Percentiles rank a stretch among this genome's conserved stretches.
Conservation (phyloP, 192 early-diverging fungal genomes). For the Allomyces javanicus region DNA sequence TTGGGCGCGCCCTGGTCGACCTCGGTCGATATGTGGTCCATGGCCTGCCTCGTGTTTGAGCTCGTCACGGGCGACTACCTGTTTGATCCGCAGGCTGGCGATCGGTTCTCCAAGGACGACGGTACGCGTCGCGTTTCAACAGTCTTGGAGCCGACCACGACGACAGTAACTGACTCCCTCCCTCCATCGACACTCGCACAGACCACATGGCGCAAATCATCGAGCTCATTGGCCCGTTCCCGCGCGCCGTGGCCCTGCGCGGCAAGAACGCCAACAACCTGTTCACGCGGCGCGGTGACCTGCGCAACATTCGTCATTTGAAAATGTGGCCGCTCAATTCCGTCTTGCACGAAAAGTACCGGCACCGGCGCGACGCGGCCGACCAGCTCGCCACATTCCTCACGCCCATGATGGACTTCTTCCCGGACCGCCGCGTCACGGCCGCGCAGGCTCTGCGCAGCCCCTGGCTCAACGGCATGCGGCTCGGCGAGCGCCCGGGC, state of each 20-base stretch:
- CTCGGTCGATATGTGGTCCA: slow-evolving; percentile 80
- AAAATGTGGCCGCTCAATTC: slow-evolving; percentile 64
- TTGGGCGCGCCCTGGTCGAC: slow-evolving; percentile 68
- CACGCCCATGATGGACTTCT: slow-evolving; percentile 45
- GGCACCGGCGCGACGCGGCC: slow-evolving; percentile 44
- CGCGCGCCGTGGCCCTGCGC: slow-evolving; percentile 49
- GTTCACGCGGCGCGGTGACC: slow-evolving; percentile 73
- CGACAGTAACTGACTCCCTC: too few relatives aligned
- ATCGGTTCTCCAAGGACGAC: slow-evolving; percentile 73
- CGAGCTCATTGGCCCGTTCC: slow-evolving; percentile 72
- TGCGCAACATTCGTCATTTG: slow-evolving; percentile 73
- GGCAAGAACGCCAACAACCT: slow-evolving; percentile 70
- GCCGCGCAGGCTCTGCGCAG: too few relatives aligned
- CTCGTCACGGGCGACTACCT: slow-evolving; percentile 82
- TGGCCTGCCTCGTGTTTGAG: slow-evolving; percentile 92
- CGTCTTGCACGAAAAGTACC: slow-evolving; percentile 78
- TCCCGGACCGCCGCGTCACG: too few relatives aligned
- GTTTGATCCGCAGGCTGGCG: slow-evolving; percentile 78
- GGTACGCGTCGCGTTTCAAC: slow-evolving; percentile 24
- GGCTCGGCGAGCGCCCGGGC: too few relatives aligned
- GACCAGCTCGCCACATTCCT: slow-evolving; percentile 61
- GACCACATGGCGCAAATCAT: slow-evolving; percentile 95
- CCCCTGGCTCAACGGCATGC: too few relatives aligned
- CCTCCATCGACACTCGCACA: slow-evolving; percentile 9
- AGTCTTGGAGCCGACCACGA: too few relatives aligned